Evolutionary conservation across 108 stramenopile genomes (phyloP), one percentile per base, ranked within the genome.

Genomic region (Cyclostephanos tholiformis): DNA sequence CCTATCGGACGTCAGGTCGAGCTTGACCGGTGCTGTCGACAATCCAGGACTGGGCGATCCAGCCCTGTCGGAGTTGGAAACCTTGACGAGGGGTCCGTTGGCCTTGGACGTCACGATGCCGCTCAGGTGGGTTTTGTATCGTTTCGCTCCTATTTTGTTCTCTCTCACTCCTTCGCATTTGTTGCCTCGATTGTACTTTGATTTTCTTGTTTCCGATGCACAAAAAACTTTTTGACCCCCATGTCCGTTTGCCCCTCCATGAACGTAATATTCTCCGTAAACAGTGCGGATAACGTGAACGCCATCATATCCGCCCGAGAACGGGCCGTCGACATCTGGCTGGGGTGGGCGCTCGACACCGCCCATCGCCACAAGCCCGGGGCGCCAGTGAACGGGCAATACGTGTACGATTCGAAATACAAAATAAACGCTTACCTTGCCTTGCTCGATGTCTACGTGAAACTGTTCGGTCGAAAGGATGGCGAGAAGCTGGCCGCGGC

Each of bases 321-420:
- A 79, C 67, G 82, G 49, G 86, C 83, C 1, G 88, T 82, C 44
- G 32, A 84, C 46, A 71, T 64, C 23, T 95, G 90, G 89, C 71
- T 95, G 9, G 36, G 38, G 0, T 92, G 89, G 93, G 88, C 85
- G 17, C 39, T 75, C 12, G 74, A 82, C 30, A 64, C 83, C 14
- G 58, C 72, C 43, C 89, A 91, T 67, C 80, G 79, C 17, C 90
- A 91, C 61, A 72, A 83, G 61, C 90, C 91, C 0, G 90, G 93
- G 0, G 91, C 89, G 10, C 88, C 91, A 19, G 69, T 95, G 59
- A 95, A 91, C 67, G 69, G 76, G 2, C 89, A 91, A 68, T 93
- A 93, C 57, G 92, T 91, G 9, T 89, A 89, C 71, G 93, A 95
- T 71, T 80, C 86, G 32, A 95, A 95, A 65, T 89, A 82, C 70